These are phyloP conservation scores for Eucalyptus camaldulensis DNA, from an alignment of 345 rosid species.

Conservation along the genomic window DNA sequence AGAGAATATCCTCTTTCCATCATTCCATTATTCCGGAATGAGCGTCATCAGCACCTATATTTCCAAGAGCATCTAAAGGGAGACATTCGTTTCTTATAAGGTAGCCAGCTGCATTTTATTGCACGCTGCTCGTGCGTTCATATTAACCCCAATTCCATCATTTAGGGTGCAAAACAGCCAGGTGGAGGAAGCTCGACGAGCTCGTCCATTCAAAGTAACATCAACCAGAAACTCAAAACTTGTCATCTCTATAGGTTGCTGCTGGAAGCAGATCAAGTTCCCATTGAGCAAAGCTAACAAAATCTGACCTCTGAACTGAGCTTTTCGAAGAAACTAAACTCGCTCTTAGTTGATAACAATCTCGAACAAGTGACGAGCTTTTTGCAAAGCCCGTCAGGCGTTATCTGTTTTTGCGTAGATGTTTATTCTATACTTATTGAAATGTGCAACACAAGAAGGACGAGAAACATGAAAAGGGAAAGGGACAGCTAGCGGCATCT, in stretches of 20 bases:
- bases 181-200: neutral
- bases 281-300: neutral
- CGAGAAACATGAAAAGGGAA: neutral
- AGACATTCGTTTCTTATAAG: neutral
- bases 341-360: neutral
- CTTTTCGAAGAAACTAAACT: neutral
- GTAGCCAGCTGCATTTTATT: neutral
- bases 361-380: neutral
- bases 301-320: neutral
- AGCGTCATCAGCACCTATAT: neutral
- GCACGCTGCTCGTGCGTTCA: neutral
- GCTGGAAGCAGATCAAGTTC: neutral
- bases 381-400: neutral
- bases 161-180: neutral
- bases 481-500: neutral
- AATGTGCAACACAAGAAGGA: neutral
- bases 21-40: neutral
- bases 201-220: neutral
- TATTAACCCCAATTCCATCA: neutral
- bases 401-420: neutral
- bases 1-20: neutral
- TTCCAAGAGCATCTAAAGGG: neutral
- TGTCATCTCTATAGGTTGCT: neutral
- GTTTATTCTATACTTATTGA: neutral
- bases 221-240: neutral